Conservation (phyloP, 371 early-diverging fungal species). For the Rhizopus arrhizus region DNA sequence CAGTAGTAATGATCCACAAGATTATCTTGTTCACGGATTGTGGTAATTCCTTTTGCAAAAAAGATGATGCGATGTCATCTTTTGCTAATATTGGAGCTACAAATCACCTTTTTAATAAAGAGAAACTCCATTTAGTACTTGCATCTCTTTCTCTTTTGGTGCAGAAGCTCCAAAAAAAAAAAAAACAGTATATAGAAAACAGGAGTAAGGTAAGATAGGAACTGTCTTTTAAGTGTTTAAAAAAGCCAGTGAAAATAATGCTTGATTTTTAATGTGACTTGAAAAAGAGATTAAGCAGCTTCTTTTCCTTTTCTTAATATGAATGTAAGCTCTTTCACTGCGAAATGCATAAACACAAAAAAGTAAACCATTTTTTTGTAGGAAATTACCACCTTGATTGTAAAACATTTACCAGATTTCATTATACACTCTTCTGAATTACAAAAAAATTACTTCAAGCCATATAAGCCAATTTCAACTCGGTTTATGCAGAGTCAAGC, state of each 20-base stretch:
- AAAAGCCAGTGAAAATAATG: no score
- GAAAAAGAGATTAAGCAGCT: background rate
- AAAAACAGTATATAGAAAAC: no score
- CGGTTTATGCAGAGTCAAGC: conserved; percentile 41
- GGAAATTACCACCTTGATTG: conserved; percentile 34
- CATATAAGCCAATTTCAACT: conserved; percentile 34
- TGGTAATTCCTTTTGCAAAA: conserved; percentile 9
- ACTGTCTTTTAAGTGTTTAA: no score
- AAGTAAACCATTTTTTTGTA: background rate
- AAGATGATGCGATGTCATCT: background rate
- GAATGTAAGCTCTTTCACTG: background rate
- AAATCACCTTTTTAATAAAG: no score
- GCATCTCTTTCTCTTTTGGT: no score
- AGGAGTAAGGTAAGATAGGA: no score
- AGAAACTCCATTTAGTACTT: no score
- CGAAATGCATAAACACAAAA: background rate
- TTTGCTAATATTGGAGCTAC: no score
- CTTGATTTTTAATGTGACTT: no score
- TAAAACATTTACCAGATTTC: conserved; percentile 41
- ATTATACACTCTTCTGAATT: conserved; percentile 26
- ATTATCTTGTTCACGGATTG: conserved; percentile 5
- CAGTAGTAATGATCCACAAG: conserved; percentile 10
- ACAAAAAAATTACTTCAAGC: conserved; percentile 32
- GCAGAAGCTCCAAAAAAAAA: no score
- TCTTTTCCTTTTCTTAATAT: background rate